phyloP scores from a whole-genome alignment of 2,329 filamentous ascomycete species.

The Nothopassalora personata region DNA sequence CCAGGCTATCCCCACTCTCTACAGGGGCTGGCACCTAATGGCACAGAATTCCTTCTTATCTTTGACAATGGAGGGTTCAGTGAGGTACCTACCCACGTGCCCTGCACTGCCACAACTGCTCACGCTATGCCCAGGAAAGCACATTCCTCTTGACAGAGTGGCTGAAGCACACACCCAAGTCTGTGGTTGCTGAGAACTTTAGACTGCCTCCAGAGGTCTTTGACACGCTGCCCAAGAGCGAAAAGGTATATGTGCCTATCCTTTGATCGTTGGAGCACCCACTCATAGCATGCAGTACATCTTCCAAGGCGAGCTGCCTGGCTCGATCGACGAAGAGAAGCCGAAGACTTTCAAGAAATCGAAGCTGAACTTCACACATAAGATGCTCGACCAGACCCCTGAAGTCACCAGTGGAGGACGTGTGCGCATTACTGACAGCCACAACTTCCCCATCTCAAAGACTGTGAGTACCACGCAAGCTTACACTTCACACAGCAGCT shows the following conservation, averaged over 20 bases:
- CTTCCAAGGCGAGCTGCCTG: slow-evolving; percentile 61
- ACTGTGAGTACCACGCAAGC: slow-evolving; percentile 43
- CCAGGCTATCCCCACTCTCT: slow-evolving; percentile 71
- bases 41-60: slow-evolving; percentile 59
- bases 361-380: slow-evolving; percentile 64
- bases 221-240: slow-evolving; percentile 56
- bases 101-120: too few species aligned
- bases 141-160: slow-evolving; percentile 65
- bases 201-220: slow-evolving; percentile 67
- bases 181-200: slow-evolving; percentile 70
- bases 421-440: slow-evolving; percentile 68
- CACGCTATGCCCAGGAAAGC: too few species aligned
- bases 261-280: too few species aligned
- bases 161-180: slow-evolving; percentile 67
- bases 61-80: slow-evolving; percentile 57
- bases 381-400: slow-evolving; percentile 65
- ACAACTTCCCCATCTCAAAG: slow-evolving; percentile 67
- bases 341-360: slow-evolving; percentile 62
- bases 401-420: slow-evolving; percentile 63
- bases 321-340: slow-evolving; percentile 59
- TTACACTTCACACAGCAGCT: too few species aligned
- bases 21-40: slow-evolving; percentile 59
- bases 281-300: slow-evolving; percentile 50
- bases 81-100: slow-evolving; percentile 53
- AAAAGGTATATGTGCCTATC: slow-evolving; percentile 43